Percentiles rank a stretch among this genome's conserved stretches.
Conservation (phyloP, 148 eudicot genomes). For the Arctostaphylos glauca region DNA sequence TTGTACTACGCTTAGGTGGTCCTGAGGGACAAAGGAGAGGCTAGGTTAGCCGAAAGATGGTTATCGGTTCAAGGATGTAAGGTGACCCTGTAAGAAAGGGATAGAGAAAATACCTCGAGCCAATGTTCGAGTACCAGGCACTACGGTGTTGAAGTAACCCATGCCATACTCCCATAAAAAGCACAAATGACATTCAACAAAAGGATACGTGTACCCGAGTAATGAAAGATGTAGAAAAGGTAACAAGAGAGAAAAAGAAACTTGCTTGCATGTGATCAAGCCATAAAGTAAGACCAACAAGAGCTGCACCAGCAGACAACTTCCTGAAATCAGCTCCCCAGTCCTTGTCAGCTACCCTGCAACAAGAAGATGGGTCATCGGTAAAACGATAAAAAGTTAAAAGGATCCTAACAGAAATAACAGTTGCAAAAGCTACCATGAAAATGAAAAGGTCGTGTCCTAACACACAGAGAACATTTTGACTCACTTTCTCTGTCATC, state of each 20-base stretch:
- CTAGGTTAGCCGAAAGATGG: too few relatives aligned
- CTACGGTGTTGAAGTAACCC: too few relatives aligned
- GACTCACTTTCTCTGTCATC: neutral
- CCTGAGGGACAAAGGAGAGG: too few relatives aligned
- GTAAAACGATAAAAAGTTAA: neutral
- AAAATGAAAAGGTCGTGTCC: neutral
- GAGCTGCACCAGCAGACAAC: conserved; percentile 97
- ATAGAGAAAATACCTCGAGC: too few relatives aligned
- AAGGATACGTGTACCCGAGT: too few relatives aligned
- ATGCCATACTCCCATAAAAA: too few relatives aligned
- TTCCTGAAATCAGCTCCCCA: conserved; percentile 99
- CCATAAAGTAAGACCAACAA: conserved; percentile 97
- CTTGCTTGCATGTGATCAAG: conserved; percentile 97
- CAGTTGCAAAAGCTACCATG: neutral
- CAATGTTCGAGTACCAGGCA: too few relatives aligned
- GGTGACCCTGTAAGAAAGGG: too few relatives aligned
- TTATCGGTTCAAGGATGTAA: too few relatives aligned
- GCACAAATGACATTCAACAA: neutral
- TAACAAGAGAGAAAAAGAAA: conserved; percentile 9
- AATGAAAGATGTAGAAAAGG: neutral
- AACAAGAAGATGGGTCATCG: neutral
- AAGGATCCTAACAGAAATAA: neutral
- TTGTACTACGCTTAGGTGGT: too few relatives aligned
- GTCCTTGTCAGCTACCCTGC: conserved; percentile 95
- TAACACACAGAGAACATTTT: neutral